These are phyloP conservation scores for Saccharomyces pastorianus DNA, from an alignment of 1,139 yeast genomes.

Conservation along the genomic window DNA sequence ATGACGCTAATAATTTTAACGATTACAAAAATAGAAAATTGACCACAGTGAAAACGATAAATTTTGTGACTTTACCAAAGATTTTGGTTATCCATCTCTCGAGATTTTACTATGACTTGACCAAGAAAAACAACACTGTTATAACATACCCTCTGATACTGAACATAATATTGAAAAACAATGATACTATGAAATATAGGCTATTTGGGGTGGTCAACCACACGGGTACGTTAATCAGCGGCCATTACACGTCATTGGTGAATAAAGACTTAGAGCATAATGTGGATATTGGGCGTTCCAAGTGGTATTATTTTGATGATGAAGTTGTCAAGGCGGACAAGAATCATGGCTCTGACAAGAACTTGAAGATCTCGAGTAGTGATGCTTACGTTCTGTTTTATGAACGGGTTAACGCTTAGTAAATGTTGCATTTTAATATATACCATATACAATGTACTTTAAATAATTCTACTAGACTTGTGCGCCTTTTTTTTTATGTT, in stretches of 20 bases:
- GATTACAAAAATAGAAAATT: constrained; percentile 29
- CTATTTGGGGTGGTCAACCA: constrained; percentile 61
- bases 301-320: constrained; percentile 73
- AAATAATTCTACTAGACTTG: no score
- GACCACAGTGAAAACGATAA: constrained; percentile 46
- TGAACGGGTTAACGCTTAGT: constrained; percentile 35
- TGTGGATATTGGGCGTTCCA: constrained; percentile 15
- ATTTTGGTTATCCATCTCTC: constrained; percentile 59
- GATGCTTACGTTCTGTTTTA: constrained; percentile 73
- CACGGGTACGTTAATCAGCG: constrained; percentile 60
- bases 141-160: constrained; percentile 50
- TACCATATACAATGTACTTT: no score
- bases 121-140: constrained; percentile 47
- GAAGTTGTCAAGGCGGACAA: constrained; percentile 44
- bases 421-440: not conserved
- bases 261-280: constrained; percentile 39
- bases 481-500: no score
- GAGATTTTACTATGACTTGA: constrained; percentile 47
- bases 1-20: constrained; percentile 2
- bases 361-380: constrained; percentile 40
- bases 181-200: constrained; percentile 41
- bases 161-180: constrained; percentile 38
- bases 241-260: constrained; percentile 65
- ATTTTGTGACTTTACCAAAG: constrained; percentile 57
- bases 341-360: constrained; percentile 41